These are phyloP conservation scores for Piper betle DNA, from an alignment of 164 flowering plant species.

Conservation along the genomic window DNA sequence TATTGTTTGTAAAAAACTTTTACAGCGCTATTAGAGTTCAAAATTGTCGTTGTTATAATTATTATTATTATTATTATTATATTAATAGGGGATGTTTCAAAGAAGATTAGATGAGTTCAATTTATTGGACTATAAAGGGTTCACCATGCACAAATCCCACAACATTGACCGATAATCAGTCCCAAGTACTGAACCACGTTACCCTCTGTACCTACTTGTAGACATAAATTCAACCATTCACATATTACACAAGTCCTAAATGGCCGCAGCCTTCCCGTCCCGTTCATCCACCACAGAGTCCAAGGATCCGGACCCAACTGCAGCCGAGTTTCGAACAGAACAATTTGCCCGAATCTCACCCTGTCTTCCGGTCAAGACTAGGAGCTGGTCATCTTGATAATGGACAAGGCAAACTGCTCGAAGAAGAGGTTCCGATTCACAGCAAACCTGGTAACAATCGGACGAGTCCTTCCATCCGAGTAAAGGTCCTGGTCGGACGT, in stretches of 20 bases:
- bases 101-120: no score
- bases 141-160: no score
- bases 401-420: slow-evolving; percentile 36
- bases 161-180: no score
- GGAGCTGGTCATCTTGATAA: slow-evolving; percentile 53
- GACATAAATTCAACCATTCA: no score
- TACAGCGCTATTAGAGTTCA: no score
- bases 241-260: background rate
- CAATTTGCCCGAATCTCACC: slow-evolving; percentile 57
- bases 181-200: no score
- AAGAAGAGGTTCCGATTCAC: slow-evolving; percentile 30
- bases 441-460: slow-evolving; percentile 23
- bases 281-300: background rate
- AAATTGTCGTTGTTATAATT: no score
- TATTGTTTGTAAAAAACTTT: no score
- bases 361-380: slow-evolving; percentile 40
- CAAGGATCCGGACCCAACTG: background rate
- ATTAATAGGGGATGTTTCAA: no score
- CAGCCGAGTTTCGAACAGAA: slow-evolving; percentile 18
- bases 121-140: no score
- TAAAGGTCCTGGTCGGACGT: slow-evolving; percentile 56
- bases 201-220: no score
- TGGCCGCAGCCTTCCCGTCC: background rate
- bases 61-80: no score
- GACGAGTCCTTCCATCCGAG: slow-evolving; percentile 26